Percentiles rank a stretch among this genome's conserved stretches.
Conservation (phyloP, 106 monocot genomes). For the Dactylorhiza incarnata region DNA sequence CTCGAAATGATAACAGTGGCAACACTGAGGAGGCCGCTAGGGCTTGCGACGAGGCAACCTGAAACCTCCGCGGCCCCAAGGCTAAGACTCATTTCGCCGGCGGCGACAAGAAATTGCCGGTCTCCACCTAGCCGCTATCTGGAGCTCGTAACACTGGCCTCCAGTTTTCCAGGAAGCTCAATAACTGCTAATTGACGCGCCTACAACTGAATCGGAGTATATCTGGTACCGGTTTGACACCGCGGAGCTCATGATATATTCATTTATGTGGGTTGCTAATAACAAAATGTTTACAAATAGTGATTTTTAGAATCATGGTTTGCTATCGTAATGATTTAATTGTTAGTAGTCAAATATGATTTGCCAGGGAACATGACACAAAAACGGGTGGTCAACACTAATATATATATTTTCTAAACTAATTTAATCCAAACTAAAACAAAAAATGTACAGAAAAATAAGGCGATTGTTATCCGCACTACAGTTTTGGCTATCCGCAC, state of each 20-base stretch:
- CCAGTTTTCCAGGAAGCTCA: constrained; percentile 3
- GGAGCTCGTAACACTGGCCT: constrained; percentile 2
- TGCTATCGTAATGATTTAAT: too few species aligned
- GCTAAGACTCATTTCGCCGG: constrained; percentile 34
- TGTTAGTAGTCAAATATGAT: too few species aligned
- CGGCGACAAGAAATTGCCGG: background rate
- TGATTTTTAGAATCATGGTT: too few species aligned
- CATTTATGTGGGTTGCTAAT: too few species aligned
- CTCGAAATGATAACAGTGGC: too few species aligned
- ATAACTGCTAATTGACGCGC: constrained; percentile 5
- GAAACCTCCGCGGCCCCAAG: constrained; percentile 33
- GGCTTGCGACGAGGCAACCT: constrained; percentile 36
- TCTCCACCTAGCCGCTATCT: background rate
- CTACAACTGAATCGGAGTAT: constrained; percentile 10
- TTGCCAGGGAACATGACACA: too few species aligned
- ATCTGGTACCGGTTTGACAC: constrained; percentile 23
- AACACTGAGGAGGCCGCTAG: constrained; percentile 33
- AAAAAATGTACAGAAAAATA: background rate
- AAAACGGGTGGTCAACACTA: background rate
- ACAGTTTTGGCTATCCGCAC: too few species aligned
- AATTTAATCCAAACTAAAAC: background rate
- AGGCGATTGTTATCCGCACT: too few species aligned
- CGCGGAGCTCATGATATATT: constrained; percentile 13
- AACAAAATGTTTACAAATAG: too few species aligned
- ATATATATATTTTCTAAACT: background rate